These are phyloP conservation scores for Ustilago loliicola DNA, from an alignment of 1,284 basidiomycete species.

Conservation along the genomic window DNA sequence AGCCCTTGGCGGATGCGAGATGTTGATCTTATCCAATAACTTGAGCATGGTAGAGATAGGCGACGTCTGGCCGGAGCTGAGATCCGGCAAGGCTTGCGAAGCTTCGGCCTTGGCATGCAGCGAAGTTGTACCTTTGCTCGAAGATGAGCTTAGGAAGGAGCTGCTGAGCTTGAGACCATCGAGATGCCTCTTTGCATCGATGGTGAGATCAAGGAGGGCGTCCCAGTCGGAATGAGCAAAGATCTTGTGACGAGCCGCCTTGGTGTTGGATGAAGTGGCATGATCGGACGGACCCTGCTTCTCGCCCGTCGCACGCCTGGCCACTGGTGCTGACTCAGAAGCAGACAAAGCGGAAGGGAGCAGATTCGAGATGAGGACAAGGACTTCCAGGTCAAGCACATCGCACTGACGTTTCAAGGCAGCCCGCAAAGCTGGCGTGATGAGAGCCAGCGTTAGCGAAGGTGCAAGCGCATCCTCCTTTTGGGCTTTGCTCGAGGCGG, in stretches of 20 bases:
- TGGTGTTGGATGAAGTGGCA: slow-evolving; percentile 5
- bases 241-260: slow-evolving; percentile 8
- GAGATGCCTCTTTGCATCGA: slow-evolving; percentile 62
- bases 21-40: slow-evolving; percentile 41
- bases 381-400: slow-evolving; percentile 59
- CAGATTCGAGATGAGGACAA: slow-evolving; percentile 62
- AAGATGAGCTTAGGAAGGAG: slow-evolving; percentile 19
- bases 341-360: slow-evolving; percentile 32
- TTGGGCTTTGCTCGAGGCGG: slow-evolving; percentile 21
- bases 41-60: slow-evolving; percentile 44
- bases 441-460: slow-evolving; percentile 55
- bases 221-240: slow-evolving; percentile 63
- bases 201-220: slow-evolving; percentile 59
- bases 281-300: slow-evolving; percentile 13
- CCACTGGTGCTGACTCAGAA: slow-evolving; percentile 8
- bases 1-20: slow-evolving; percentile 29
- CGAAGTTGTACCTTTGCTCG: slow-evolving; percentile 8
- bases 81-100: slow-evolving; percentile 1
- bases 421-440: slow-evolving; percentile 61
- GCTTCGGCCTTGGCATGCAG: slow-evolving; percentile 12
- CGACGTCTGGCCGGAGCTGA: slow-evolving; percentile 11
- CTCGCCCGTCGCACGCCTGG: slow-evolving; percentile 15
- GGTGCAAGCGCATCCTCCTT: slow-evolving; percentile 59
- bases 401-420: slow-evolving; percentile 63
- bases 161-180: slow-evolving; percentile 52